phyloP scores from a whole-genome alignment of 805 yeast species.

The Pichia exigua region DNA sequence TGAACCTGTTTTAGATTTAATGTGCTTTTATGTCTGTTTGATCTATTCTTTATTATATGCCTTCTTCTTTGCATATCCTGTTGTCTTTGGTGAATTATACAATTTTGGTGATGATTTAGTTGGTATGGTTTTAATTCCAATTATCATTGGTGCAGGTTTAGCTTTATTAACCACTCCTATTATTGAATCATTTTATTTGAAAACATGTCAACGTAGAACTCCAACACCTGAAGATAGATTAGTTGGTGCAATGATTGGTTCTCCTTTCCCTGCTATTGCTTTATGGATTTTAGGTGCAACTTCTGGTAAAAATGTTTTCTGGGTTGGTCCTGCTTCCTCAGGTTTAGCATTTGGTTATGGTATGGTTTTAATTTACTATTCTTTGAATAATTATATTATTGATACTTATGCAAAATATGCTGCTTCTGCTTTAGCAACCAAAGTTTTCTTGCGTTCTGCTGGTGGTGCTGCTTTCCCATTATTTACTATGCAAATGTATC shows the following conservation, averaged over 20 bases:
- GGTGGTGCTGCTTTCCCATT: conserved; percentile 86
- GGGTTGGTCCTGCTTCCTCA: conserved; percentile 57
- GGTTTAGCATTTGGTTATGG: conserved; percentile 56
- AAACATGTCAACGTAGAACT: conserved; percentile 42
- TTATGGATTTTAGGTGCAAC: conserved; percentile 78
- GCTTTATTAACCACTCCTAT: conserved; percentile 72
- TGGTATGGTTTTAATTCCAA: conserved; percentile 87
- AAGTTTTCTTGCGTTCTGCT: conserved; percentile 70
- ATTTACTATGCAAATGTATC: conserved; percentile 76
- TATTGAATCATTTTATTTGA: conserved; percentile 55
- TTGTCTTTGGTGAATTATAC: conserved; percentile 69
- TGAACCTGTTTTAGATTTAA: conserved; percentile 78
- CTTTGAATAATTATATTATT: conserved; percentile 72
- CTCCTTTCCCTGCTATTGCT: conserved; percentile 76
- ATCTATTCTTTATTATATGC: conserved; percentile 88
- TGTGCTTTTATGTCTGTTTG: conserved; percentile 81
- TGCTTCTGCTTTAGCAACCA: conserved; percentile 74
- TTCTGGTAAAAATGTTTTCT: conserved; percentile 54
- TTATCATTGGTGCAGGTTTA: conserved; percentile 73
- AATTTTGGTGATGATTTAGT: conserved; percentile 69
- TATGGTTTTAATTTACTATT: conserved; percentile 52
- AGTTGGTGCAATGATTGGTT: conserved; percentile 74
- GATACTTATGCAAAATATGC: conserved; percentile 82
- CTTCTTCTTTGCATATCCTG: conserved; percentile 93
- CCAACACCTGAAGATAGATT: conserved; percentile 78